Evolutionary conservation across 176 grass and related monocot genomes (phyloP), one percentile per base, ranked within the genome.

Genomic region (Zea luxurians): DNA sequence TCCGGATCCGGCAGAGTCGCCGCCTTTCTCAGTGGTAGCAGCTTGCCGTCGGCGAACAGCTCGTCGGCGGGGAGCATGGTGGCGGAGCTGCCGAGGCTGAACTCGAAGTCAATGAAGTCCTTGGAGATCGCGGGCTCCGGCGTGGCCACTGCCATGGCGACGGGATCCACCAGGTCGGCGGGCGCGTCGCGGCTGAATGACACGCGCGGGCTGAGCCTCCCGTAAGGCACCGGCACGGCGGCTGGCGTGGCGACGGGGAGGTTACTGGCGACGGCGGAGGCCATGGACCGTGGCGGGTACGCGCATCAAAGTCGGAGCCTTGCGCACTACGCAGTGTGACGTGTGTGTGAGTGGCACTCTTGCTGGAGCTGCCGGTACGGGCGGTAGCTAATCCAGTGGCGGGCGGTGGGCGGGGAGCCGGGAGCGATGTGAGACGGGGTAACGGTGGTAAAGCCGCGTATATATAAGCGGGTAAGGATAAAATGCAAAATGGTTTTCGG

Each of bases 51-150:
- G 0, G 91, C 87, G 69, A 97, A 97, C 3, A 97, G 89, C 79
- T 97, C 89, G 85, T 97, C 95, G 0, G 95, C 95, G 1, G 89
- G 83, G 66, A 97, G 89, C 95, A 97, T 97, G 36, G 85, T 77
- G 80, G 86, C 86, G 37, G 87, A 87, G 17, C 90, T 77, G 0
- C 93, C 91, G 0, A 92, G 70, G 0, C 85, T 90, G 73, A 97
- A 94, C 91, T 94, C 91, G 59, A 97, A 97, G 80, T 97, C 95
- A 47, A 92, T 89, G 38, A 40, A 40, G 38, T 40, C 38, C 38
- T 40, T 40, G 38, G 38, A 40, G 38, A 40, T 40, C 38, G 85
- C 77, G 12, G 85, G 85, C 34, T 89, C 84, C 34, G 60, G 50
- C 70, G 71, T 58, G 36, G 36, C 44, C 37, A 58, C 20, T 4